Evolutionary conservation across 2,329 filamentous ascomycete genomes (phyloP), one percentile per base, ranked within the genome.

Genomic region (Aspergillus unguis): DNA sequence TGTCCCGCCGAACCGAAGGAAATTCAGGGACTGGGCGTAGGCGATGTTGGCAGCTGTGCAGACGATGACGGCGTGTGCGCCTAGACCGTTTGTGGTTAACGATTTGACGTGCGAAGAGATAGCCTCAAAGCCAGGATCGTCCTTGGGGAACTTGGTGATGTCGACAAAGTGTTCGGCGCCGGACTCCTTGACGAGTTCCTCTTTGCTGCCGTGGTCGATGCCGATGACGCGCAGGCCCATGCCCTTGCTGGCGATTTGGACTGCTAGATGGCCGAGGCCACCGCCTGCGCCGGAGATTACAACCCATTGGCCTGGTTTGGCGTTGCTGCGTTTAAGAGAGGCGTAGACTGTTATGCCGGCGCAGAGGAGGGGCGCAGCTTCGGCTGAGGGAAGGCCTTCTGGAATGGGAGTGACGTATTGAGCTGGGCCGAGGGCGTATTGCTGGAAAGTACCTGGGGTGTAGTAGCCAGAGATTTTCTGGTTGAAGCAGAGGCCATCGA

Each of bases 341-440:
- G 80, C 72, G 70, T 87, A 87, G n/a, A 83, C 80, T 1, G 85
- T 87, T 10, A 87, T 77, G 28, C 85, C 85, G 10, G 84, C 85
- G 67, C 85, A 88, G 48, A 87, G 77, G 73, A 88, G 78, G 1
- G 85, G 85, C 1, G 85, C 85, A 0, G 85, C 85, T 26, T 77
- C 75, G 46, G 80, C 84, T 7, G 80, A 83, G 38, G 77, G 68
- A 17, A 88, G 69, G 3, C 67, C 71, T 4, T 85, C 84, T 2
- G 85, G 85, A 59, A 88, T 87, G 2, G 84, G 84, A 0, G 85
- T 88, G 2, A 87, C 85, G 65, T 88, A 88, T 69, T 80, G 79
- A 3, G 85, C 85, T 7, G 83, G 82, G 0, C 78, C 80, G 11
- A 86, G 65, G 17, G 80, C 80, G 62, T 87, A 88, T 70, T 87